Base-by-base conservation (phyloP, 805 yeast species). In the Pichia membranifaciens region DNA sequence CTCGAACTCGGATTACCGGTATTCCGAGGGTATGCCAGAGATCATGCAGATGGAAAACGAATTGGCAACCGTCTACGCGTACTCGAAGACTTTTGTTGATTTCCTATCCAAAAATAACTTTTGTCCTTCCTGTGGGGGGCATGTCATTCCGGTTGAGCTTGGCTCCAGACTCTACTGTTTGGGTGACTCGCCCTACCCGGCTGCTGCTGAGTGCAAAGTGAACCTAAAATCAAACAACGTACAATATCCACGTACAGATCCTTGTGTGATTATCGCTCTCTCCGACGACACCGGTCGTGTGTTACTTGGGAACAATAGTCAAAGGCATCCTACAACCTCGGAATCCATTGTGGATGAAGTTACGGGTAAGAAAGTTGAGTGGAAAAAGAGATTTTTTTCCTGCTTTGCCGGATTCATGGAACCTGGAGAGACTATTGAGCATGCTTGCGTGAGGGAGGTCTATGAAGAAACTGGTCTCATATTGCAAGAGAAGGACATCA, bases 341-440 rank as follows among this genome's bases (percentile, higher is more conserved):
- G 76, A 80, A 43, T 80, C 82, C 50, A 70, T 68, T 29, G 69
- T 66, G 43, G 80, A 74, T 57, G 70, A 69, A 32, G 64, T 72
- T 15, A 74, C 84, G 17, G 83, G 86, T 20, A 68, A 73, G 47
- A 68, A 75, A 29, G 35, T 37, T 69, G 48, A 44, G 51, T n/a
- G 13, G 50, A 51, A 1, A 48, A 55, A 41, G 62, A 68, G 29
- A 43, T 77, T 87, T 81, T 91, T 83, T 66, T 76, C 91, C 16
- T 84, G 95, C 59, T 78, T 95, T 44, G 96, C 98, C 4, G 99
- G 98, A 4, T 93, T 93, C 65, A 81, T 91, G 79, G 99, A 91
- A 64, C 96, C 96, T 1, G 84, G 90, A 25, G 99, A 91, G 68
- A 80, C 95, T 2, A 80, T 91, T 18, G 98, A 91, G 65, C 82